Percentiles rank a stretch among this genome's conserved stretches.
Evolutionary conservation across 208 protist genomes (phyloP).

Genomic region (Acanthamoeba sp.): DNA sequence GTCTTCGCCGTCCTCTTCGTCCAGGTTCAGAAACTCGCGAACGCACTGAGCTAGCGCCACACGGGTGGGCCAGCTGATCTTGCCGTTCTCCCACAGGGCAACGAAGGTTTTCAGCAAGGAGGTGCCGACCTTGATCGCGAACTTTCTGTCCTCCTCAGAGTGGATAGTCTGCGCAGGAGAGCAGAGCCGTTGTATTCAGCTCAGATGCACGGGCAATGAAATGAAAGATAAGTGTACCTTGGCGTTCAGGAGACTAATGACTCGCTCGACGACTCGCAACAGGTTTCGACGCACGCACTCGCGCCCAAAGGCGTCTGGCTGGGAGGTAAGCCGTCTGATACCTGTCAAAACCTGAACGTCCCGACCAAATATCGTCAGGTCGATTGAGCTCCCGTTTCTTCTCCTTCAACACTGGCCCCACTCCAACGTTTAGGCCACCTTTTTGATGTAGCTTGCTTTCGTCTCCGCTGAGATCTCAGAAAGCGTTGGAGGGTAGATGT

Average conservation of each 20-base stretch:
- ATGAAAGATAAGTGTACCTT: background rate
- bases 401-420: too few species aligned
- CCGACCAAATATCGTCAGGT: too few species aligned
- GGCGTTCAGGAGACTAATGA: slow-evolving; percentile 1
- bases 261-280: background rate
- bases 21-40: slow-evolving; percentile 36
- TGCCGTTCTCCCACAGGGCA: slow-evolving; percentile 24
- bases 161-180: background rate
- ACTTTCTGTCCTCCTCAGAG: background rate
- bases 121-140: background rate
- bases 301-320: slow-evolving; percentile 3
- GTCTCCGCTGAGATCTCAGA: background rate
- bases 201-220: background rate
- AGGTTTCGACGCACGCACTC: slow-evolving; percentile 26
- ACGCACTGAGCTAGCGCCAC: slow-evolving; percentile 22
- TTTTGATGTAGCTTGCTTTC: background rate
- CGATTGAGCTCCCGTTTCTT: too few species aligned
- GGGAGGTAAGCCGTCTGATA: slow-evolving; percentile 6
- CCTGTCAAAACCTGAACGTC: background rate
- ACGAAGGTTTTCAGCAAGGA: slow-evolving; percentile 32
- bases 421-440: background rate
- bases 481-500: background rate
- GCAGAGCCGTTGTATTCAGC: too few species aligned
- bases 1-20: slow-evolving; percentile 23
- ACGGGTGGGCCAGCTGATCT: slow-evolving; percentile 25